phyloP scores from a whole-genome alignment of 2,329 filamentous ascomycete genomes.

The Pestalotiopsis sp. region DNA sequence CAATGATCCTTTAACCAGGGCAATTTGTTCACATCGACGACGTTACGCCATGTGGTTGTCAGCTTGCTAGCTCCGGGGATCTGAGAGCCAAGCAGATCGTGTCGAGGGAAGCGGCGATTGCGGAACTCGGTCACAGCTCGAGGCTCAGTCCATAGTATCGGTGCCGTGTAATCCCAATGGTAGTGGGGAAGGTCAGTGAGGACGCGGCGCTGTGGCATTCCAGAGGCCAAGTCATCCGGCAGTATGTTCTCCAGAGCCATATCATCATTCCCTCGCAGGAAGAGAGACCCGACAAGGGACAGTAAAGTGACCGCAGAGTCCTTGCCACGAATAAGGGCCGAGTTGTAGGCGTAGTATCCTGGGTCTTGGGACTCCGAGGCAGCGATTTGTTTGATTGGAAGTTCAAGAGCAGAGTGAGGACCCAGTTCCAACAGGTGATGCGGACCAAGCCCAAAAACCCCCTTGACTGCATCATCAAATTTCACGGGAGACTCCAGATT shows the following conservation, averaged over 20 bases:
- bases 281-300: no score
- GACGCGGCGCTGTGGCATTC: no score
- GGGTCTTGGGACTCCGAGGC: no score
- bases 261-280: slow-evolving; percentile 6
- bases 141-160: slow-evolving; percentile 9
- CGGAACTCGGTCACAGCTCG: slow-evolving; percentile 13
- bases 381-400: slow-evolving; percentile 15
- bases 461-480: slow-evolving; percentile 13
- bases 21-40: slow-evolving; percentile 16
- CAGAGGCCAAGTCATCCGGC: no score
- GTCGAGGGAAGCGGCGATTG: slow-evolving; percentile 13
- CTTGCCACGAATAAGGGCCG: no score
- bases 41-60: slow-evolving; percentile 17
- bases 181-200: slow-evolving; percentile 14
- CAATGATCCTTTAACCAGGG: slow-evolving; percentile 16
- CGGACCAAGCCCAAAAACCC: slow-evolving; percentile 14
- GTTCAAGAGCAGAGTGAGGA: slow-evolving; percentile 11
- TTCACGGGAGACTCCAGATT: slow-evolving; percentile 18
- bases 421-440: slow-evolving; percentile 12
- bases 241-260: not conserved
- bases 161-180: not conserved
- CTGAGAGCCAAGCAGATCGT: slow-evolving; percentile 16
- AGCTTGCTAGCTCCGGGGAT: slow-evolving; percentile 14
- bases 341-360: no score
- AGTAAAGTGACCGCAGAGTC: no score